These are phyloP conservation scores for Alternaria hordeiaustralica DNA, from an alignment of 2,329 filamentous ascomycete species.

Conservation along the genomic window DNA sequence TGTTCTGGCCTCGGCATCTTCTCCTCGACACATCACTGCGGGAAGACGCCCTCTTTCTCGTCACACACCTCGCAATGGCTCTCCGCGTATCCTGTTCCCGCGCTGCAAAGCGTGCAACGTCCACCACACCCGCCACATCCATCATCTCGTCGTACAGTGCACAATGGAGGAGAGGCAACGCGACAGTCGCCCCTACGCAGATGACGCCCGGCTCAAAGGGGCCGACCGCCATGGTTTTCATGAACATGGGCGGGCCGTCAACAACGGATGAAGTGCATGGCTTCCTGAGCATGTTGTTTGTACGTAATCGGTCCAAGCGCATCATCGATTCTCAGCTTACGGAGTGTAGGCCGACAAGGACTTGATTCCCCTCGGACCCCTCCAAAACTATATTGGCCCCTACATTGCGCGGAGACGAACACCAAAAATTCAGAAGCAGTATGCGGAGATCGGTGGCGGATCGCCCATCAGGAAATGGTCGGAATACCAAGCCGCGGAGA, in stretches of 20 bases:
- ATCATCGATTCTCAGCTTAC: slow-evolving; percentile 22
- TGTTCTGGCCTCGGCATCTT: slow-evolving; percentile 25
- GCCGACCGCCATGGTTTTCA: slow-evolving; percentile 96
- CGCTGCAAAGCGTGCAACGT: slow-evolving; percentile 42
- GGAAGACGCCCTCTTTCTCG: slow-evolving; percentile 7
- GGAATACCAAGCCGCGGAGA: slow-evolving; percentile 89
- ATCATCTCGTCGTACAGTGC: slow-evolving; percentile 38
- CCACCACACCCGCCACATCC: slow-evolving; percentile 35
- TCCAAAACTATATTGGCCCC: slow-evolving; percentile 90
- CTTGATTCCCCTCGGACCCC: slow-evolving; percentile 89
- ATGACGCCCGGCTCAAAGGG: slow-evolving; percentile 73
- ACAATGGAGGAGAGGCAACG: slow-evolving; percentile 48
- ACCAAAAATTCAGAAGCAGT: slow-evolving; percentile 96
- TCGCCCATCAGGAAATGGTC: slow-evolving; percentile 98
- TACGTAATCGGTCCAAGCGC: slow-evolving; percentile 55
- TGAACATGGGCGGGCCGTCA: slow-evolving; percentile 98
- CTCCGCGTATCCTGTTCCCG: slow-evolving; percentile 43
- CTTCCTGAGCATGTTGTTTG: slow-evolving; percentile 91
- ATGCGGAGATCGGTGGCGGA: slow-evolving; percentile 93
- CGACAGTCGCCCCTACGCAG: slow-evolving; percentile 73
- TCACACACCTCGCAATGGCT: slow-evolving; percentile 48
- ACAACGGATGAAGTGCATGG: slow-evolving; percentile 86
- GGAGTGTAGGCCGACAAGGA: slow-evolving; percentile 79
- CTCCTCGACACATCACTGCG: slow-evolving; percentile 1
- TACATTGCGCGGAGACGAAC: slow-evolving; percentile 86